Conservation (phyloP, 345 rosid species). For the Lepidium didymum region DNA sequence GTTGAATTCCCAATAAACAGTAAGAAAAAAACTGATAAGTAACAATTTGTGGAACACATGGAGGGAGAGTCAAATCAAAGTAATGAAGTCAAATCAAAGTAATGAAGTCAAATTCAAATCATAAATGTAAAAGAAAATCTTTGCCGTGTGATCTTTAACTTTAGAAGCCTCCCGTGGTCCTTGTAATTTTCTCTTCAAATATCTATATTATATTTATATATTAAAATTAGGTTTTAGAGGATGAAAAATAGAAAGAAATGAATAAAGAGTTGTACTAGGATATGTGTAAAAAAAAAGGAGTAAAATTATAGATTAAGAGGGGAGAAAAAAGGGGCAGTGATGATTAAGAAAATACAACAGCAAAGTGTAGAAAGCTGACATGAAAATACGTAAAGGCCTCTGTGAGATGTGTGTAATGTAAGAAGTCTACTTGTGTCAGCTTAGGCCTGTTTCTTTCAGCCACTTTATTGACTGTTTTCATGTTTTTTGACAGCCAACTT, state of each 20-base stretch:
- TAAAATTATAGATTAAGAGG: neutral
- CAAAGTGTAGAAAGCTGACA: conserved; percentile 25
- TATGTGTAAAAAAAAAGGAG: neutral
- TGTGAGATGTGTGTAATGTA: conserved; percentile 10
- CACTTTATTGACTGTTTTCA: conserved; percentile 13
- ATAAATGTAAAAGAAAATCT: conserved; percentile 27
- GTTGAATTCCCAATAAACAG: too few relatives aligned
- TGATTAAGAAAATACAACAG: conserved; percentile 21
- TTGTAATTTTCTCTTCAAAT: neutral
- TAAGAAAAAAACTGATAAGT: too few relatives aligned
- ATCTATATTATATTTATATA: neutral
- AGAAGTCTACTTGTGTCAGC: conserved; percentile 8
- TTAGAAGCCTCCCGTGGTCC: conserved; percentile 14
- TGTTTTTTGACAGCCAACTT: conserved; percentile 17
- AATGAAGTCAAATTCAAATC: conserved; percentile 31
- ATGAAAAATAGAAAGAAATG: neutral
- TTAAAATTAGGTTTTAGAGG: neutral
- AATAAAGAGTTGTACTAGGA: conserved; percentile 23
- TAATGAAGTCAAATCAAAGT: conserved; percentile 19
- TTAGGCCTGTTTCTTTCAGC: conserved; percentile 20
- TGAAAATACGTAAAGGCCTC: conserved; percentile 20
- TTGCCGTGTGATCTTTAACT: conserved; percentile 31
- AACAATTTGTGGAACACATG: neutral
- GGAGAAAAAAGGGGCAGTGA: conserved; percentile 21
- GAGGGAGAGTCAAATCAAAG: conserved; percentile 14